Percentiles rank a stretch among this genome's conserved stretches.
These are phyloP conservation scores for Avena atlantica DNA, from an alignment of 176 grass and related monocot genomes.

Conservation along the genomic window DNA sequence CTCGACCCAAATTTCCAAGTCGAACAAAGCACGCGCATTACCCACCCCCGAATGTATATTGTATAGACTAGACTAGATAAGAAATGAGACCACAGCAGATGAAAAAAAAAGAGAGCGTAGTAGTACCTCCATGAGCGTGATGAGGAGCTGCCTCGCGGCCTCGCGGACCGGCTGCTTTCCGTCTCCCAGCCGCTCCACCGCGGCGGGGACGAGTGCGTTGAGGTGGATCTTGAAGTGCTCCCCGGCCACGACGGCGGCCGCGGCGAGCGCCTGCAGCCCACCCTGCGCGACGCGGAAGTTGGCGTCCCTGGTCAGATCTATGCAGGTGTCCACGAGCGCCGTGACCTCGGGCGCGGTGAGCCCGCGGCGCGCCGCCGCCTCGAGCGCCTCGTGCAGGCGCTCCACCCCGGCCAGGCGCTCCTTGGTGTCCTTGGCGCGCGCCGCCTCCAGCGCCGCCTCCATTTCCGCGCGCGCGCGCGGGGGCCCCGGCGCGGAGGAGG, in stretches of 20 bases:
- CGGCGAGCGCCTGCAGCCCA: slow-evolving; percentile 85
- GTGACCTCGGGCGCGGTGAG: slow-evolving; percentile 70
- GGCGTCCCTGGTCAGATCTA: slow-evolving; percentile 84
- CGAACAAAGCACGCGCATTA: neutral
- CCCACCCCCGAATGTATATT: neutral
- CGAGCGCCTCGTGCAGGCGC: slow-evolving; percentile 86
- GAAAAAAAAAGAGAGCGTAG: neutral
- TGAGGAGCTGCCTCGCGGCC: slow-evolving; percentile 74
- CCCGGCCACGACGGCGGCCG: slow-evolving; percentile 83
- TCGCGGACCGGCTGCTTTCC: slow-evolving; percentile 93
- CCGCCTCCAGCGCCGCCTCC: slow-evolving; percentile 97
- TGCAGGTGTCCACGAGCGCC: slow-evolving; percentile 76
- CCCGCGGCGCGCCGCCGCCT: slow-evolving; percentile 65
- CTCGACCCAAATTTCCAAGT: slow-evolving; percentile 11
- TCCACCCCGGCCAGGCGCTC: slow-evolving; percentile 87
- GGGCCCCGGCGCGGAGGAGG: neutral
- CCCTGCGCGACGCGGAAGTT: slow-evolving; percentile 95
- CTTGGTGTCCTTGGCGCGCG: slow-evolving; percentile 86
- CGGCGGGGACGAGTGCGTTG: slow-evolving; percentile 79
- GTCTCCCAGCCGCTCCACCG: slow-evolving; percentile 85
- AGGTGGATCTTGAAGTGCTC: slow-evolving; percentile 94
- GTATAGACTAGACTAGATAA: neutral
- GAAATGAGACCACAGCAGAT: neutral
- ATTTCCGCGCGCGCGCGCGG: slow-evolving; percentile 45
- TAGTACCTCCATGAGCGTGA: slow-evolving; percentile 92